Evolutionary conservation across 1,139 yeast genomes (phyloP), one percentile per base, ranked within the genome.

Genomic region (Wickerhamomyces sp.): DNA sequence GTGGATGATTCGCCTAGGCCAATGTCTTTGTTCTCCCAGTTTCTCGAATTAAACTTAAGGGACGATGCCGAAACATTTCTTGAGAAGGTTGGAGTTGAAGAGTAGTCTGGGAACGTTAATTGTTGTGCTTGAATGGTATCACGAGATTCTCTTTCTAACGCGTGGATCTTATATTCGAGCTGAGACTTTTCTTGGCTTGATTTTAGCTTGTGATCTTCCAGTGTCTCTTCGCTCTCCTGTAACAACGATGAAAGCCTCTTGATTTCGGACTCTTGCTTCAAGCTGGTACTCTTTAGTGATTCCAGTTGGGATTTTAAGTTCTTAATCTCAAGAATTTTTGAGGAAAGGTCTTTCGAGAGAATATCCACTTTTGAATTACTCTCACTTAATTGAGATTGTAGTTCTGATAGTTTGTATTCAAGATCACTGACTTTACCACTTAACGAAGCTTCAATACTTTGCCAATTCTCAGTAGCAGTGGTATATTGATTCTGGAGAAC

Each of bases 381-480:
- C n/a, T 43, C 37, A 5, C 44, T 14, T 5, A 53, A 44, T 8
- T 36, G 44, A 1, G 37, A 31, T 4, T 49, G 42, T 8, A 52
- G n/a, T 1, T 40, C 34, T 3, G 39, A 37, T 10, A 45, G 37
- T 9, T 52, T 52, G 34, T 41, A 55, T 37, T 76, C 73, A 38
- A 82, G 64, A 27, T 62, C 61, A 37, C 76, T 73, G 5, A 80
- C 67, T 45, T 78, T 76, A 23, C 65, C 59, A 46, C 72, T 65
- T 46, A 82, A 64, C 32, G 73, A 73, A 27, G 79, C 68, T 57
- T 84, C 91, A 40, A 81, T 76, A 23, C 76, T 68, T 48, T 79
- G 81, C 87, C 89, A 83, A 57, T 79, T 80, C 51, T 80, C 85
- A 40, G 79, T 76, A 0, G 93, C 85, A 18, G 81, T 74, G 7